phyloP scores from a whole-genome alignment of 495 filamentous ascomycete species.

The Glarea lozoyensis region DNA sequence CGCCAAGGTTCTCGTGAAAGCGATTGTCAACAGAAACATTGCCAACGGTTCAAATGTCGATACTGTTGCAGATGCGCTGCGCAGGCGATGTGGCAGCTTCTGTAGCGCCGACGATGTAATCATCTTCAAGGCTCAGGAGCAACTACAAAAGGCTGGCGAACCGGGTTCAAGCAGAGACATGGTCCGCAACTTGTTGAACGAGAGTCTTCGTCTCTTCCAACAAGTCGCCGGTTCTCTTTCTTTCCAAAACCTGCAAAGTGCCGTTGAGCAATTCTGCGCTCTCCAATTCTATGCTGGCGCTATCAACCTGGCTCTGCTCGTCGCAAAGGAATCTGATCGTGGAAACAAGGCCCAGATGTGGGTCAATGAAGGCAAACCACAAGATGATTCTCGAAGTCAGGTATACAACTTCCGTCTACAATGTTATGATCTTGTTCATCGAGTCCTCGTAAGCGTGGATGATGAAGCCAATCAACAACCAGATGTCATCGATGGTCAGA shows the following conservation, averaged over 20 bases:
- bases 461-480: constrained; percentile 52
- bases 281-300: constrained; percentile 91
- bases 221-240: constrained; percentile 75
- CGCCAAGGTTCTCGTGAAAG: constrained; percentile 94
- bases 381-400: constrained; percentile 55
- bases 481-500: constrained; percentile 67
- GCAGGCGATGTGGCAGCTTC: constrained; percentile 88
- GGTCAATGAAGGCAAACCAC: constrained; percentile 41
- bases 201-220: constrained; percentile 80
- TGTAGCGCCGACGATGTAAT: constrained; percentile 95
- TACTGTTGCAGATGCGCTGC: constrained; percentile 85
- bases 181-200: constrained; percentile 74
- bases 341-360: constrained; percentile 75
- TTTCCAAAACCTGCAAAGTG: constrained; percentile 68
- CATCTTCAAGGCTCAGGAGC: constrained; percentile 96
- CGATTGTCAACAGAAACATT: constrained; percentile 96
- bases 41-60: constrained; percentile 93
- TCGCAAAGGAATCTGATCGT: constrained; percentile 73
- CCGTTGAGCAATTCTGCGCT: constrained; percentile 64
- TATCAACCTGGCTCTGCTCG: constrained; percentile 76
- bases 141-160: constrained; percentile 78
- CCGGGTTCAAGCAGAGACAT: constrained; percentile 61
- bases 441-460: constrained; percentile 70
- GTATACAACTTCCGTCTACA: constrained; percentile 61
- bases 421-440: constrained; percentile 78